Conservation (phyloP, 257 asterid species). For the Penstemon eatonii region DNA sequence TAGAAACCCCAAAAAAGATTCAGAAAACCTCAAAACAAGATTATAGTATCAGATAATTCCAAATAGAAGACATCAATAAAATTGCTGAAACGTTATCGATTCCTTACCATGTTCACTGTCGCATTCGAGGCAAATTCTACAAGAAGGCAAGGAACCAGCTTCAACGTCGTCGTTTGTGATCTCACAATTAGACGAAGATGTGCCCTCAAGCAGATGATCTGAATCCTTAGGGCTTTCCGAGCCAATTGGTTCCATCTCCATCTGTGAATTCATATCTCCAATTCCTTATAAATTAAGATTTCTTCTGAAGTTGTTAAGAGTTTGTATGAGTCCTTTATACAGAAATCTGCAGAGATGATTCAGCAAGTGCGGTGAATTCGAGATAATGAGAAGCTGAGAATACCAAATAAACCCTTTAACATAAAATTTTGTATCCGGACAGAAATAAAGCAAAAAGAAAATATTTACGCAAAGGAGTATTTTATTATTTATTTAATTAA, state of each 20-base stretch:
- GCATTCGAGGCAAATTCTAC: constrained; percentile 56
- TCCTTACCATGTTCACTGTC: constrained; percentile 41
- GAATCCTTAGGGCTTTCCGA: constrained; percentile 38
- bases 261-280: constrained; percentile 25
- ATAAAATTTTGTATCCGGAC: too few relatives aligned
- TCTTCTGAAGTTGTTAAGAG: too few relatives aligned
- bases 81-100: neutral
- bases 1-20: neutral
- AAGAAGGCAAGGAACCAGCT: constrained; percentile 46
- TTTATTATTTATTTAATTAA: too few relatives aligned
- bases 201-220: constrained; percentile 44
- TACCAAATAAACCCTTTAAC: too few relatives aligned
- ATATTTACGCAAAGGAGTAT: too few relatives aligned
- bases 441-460: too few relatives aligned
- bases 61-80: neutral
- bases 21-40: neutral
- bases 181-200: constrained; percentile 27
- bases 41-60: neutral
- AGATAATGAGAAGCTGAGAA: too few relatives aligned
- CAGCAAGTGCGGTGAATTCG: too few relatives aligned
- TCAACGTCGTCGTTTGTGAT: constrained; percentile 43
- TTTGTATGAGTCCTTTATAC: too few relatives aligned
- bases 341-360: too few relatives aligned
- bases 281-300: too few relatives aligned
- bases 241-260: constrained; percentile 35